Evolutionary conservation across 164 flowering plant genomes (phyloP).

Genomic region (Malania oleifera): DNA sequence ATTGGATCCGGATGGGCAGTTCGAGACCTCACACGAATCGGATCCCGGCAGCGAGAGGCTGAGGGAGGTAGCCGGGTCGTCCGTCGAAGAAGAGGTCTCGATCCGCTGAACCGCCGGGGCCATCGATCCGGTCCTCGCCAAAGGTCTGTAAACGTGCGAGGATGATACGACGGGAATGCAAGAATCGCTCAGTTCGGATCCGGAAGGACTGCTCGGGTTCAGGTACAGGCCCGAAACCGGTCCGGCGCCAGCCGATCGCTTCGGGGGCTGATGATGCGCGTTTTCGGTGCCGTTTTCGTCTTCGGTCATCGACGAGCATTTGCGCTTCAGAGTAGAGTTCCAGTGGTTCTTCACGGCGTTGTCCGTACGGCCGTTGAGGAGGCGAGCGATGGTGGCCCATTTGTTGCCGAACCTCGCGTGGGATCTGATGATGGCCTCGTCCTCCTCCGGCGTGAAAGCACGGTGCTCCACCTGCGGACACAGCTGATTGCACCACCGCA

Average conservation of each 20-base stretch:
- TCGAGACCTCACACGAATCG: conserved; percentile 13
- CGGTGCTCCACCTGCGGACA: conserved; percentile 84
- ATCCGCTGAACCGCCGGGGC: too few species aligned
- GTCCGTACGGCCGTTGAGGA: conserved; percentile 76
- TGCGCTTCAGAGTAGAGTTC: conserved; percentile 81
- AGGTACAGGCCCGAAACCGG: conserved; percentile 24
- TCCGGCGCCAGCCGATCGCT: conserved; percentile 54
- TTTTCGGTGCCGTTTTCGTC: conserved; percentile 21
- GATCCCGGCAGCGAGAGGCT: conserved; percentile 47
- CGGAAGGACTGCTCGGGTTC: conserved; percentile 55
- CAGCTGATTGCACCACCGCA: conserved; percentile 93
- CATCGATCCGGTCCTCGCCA: conserved; percentile 39
- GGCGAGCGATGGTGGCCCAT: conserved; percentile 89
- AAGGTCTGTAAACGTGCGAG: conserved; percentile 33
- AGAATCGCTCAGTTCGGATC: conserved; percentile 72
- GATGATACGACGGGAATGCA: conserved; percentile 27
- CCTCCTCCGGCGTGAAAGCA: conserved; percentile 72
- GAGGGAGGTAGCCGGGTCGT: conserved; percentile 42
- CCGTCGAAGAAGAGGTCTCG: conserved; percentile 16
- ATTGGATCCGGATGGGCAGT: conserved; percentile 2
- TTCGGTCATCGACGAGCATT: conserved; percentile 42
- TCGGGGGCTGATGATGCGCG: conserved; percentile 28
- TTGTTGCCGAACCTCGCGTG: conserved; percentile 77
- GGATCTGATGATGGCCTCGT: conserved; percentile 64
- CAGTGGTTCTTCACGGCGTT: conserved; percentile 92